Percentiles rank a stretch among this genome's conserved stretches.
phyloP scores from a whole-genome alignment of 1,139 yeast genomes.

The Debaryomyces sp. region DNA sequence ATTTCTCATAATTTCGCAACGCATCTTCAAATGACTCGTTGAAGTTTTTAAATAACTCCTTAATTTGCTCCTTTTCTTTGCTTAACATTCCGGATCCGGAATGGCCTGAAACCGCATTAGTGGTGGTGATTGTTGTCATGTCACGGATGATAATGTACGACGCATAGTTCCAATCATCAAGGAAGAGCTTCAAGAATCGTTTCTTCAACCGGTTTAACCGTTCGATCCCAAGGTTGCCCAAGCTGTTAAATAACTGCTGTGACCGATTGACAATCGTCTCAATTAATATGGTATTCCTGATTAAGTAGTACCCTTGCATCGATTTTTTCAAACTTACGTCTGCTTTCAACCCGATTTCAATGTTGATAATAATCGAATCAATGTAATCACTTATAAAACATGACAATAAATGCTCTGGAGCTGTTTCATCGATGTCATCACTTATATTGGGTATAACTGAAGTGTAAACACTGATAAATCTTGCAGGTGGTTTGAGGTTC shows the following conservation, averaged over 20 bases:
- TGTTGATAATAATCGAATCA: constrained; percentile 66
- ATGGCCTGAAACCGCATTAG: constrained; percentile 24
- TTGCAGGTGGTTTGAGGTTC: constrained; percentile 53
- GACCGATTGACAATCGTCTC: constrained; percentile 74
- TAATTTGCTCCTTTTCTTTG: constrained; percentile 81
- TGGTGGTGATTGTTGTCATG: constrained; percentile 58
- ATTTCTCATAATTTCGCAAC: constrained; percentile 61
- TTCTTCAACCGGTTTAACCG: constrained; percentile 72
- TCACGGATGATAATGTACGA: constrained; percentile 73
- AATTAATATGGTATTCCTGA: constrained; percentile 71
- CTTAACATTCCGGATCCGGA: constrained; percentile 36
- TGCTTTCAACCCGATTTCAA: constrained; percentile 57
- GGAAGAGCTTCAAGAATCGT: constrained; percentile 71
- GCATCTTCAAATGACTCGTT: constrained; percentile 83
- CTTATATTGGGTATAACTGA: constrained; percentile 43
- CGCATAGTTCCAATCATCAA: constrained; percentile 83
- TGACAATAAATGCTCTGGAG: constrained; percentile 56
- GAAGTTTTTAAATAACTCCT: constrained; percentile 81
- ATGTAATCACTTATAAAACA: constrained; percentile 73
- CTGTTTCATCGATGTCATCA: constrained; percentile 33
- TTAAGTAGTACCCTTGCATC: constrained; percentile 67
- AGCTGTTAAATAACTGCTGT: constrained; percentile 49
- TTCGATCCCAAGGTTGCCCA: constrained; percentile 68
- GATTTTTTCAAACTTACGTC: constrained; percentile 43
- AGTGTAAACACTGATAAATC: constrained; percentile 53